phyloP scores from a whole-genome alignment of 2,329 filamentous ascomycete species.

The Sporothrix sp. region DNA sequence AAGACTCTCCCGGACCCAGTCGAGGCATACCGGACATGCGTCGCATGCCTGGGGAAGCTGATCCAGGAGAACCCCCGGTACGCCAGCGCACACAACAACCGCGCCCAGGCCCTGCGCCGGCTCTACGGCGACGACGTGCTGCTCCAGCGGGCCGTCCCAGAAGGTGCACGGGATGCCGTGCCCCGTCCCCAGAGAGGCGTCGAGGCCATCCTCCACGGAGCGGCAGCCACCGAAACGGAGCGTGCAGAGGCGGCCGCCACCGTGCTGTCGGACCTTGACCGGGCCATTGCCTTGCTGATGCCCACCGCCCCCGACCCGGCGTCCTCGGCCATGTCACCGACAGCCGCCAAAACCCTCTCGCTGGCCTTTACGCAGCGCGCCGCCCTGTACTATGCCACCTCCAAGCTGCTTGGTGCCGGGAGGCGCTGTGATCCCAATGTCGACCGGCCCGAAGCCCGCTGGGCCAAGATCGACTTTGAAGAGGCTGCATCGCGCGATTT shows the following conservation, averaged over 20 bases:
- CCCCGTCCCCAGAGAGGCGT: not conserved
- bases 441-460: conserved; percentile 31
- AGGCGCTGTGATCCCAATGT: not conserved
- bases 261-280: conserved; percentile 44
- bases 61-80: conserved; percentile 53
- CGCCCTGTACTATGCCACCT: conserved; percentile 51
- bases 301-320: conserved; percentile 43
- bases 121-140: conserved; percentile 53
- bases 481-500: conserved; percentile 54
- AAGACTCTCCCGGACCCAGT: conserved; percentile 26
- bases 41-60: conserved; percentile 43
- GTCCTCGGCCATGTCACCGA: conserved; percentile 48
- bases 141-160: conserved; percentile 25
- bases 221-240: conserved; percentile 23
- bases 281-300: conserved; percentile 48
- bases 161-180: not conserved
- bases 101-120: conserved; percentile 56
- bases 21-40: conserved; percentile 36
- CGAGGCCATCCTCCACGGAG: conserved; percentile 28
- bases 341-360: conserved; percentile 55
- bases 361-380: conserved; percentile 64
- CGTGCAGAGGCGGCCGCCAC: conserved; percentile 18
- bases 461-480: conserved; percentile 49
- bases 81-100: conserved; percentile 65
- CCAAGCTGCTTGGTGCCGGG: conserved; percentile 29